Evolutionary conservation across 192 early-diverging fungal genomes (phyloP).

Genomic region (Linderina pennispora): DNA sequence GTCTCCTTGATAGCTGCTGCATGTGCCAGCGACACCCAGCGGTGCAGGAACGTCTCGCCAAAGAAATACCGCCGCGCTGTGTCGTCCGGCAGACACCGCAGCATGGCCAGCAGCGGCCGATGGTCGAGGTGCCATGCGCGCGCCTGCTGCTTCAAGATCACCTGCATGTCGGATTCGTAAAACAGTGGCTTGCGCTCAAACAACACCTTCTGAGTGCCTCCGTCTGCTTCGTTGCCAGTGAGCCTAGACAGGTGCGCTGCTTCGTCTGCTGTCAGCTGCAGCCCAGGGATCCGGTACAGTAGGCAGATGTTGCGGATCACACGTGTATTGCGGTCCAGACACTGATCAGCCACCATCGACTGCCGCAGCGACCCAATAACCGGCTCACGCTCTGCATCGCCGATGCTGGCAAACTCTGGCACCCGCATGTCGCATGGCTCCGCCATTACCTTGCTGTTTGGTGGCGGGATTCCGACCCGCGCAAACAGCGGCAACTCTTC

Average conservation of each 20-base stretch:
- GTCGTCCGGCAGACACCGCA: slow-evolving; percentile 36
- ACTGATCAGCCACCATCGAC: slow-evolving; percentile 31
- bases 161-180: slow-evolving; percentile 2
- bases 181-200: slow-evolving; percentile 17
- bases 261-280: slow-evolving; percentile 21
- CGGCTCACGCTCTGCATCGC: not conserved
- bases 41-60: slow-evolving; percentile 42
- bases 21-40: slow-evolving; percentile 40
- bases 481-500: slow-evolving; percentile 38
- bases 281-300: slow-evolving; percentile 26
- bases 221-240: not conserved
- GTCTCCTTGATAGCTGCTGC: slow-evolving; percentile 27
- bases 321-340: slow-evolving; percentile 36
- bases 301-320: slow-evolving; percentile 42
- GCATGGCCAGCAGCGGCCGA: slow-evolving; percentile 30
- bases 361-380: slow-evolving; percentile 34
- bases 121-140: slow-evolving; percentile 29
- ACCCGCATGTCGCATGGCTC: slow-evolving; percentile 25
- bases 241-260: slow-evolving; percentile 1
- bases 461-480: slow-evolving; percentile 34
- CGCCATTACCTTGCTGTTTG: not conserved
- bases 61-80: slow-evolving; percentile 35
- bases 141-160: slow-evolving; percentile 2
- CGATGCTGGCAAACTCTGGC: slow-evolving; percentile 1
- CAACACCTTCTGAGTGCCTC: not conserved